These are phyloP conservation scores for Eimeria necatrix DNA, from an alignment of 169 alveolate species.

Conservation along the genomic window DNA sequence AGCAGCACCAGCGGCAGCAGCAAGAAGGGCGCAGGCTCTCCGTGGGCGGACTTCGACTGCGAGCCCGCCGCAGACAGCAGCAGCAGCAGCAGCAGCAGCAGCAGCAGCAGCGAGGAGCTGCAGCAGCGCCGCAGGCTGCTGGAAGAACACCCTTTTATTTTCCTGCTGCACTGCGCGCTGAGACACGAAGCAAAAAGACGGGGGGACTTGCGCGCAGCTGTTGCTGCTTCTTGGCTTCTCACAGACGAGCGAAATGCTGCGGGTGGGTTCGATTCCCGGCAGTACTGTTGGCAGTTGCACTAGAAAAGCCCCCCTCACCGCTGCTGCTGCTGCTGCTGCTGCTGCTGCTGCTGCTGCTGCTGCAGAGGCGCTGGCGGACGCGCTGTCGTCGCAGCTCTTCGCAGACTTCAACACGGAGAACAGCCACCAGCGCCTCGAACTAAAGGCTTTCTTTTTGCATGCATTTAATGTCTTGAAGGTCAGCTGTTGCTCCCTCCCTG, in stretches of 20 bases:
- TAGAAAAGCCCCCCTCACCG: too few relatives aligned
- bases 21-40: background rate
- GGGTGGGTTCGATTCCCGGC: background rate
- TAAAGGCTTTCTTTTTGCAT: background rate
- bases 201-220: background rate
- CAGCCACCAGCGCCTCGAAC: background rate
- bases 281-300: background rate
- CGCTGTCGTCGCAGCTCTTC: slow-evolving; percentile 12
- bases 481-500: background rate
- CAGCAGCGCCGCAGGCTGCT: background rate
- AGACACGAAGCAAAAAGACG: background rate
- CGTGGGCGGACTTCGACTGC: slow-evolving; percentile 6
- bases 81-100: background rate
- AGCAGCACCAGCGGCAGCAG: background rate
- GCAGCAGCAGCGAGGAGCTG: slow-evolving; percentile 3
- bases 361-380: slow-evolving; percentile 14
- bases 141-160: background rate
- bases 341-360: too few relatives aligned
- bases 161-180: background rate
- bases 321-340: too few relatives aligned
- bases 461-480: slow-evolving; percentile 6
- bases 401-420: background rate
- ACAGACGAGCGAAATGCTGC: slow-evolving; percentile 10
- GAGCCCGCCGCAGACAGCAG: too few relatives aligned
- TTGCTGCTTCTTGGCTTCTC: slow-evolving; percentile 7